Evolutionary conservation across 1,139 yeast species (phyloP), one percentile per base, ranked within the genome.

Genomic region (Suhomyces terraborum): DNA sequence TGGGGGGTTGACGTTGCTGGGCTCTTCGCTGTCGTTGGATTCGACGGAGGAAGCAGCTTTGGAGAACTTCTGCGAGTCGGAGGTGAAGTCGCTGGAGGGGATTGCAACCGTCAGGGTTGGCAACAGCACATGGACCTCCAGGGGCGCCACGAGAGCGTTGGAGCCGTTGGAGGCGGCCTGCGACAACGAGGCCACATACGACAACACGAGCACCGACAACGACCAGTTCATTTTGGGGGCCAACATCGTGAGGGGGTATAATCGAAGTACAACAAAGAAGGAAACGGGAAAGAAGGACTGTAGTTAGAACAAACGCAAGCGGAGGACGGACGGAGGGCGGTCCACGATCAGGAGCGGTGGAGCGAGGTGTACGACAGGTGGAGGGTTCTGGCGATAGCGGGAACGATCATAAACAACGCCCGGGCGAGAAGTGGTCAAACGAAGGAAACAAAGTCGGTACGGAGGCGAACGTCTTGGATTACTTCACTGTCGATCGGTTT

Each of bases 271-370:
- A 32, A 14, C 24, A 13, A 28, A 22, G 40, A 37, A 41, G 26
- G 36, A 32, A 26, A 13, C 23, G 14, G 23, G 24, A 49, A 49
- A 40, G 52, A 49, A 47, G 26, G 52, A 49, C 52, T 48, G 47
- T 43, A 47, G 52, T 49, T 49, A 46, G 51, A 34, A 41, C 32
- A 38, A 43, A 40, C 35, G 28, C 46, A 40, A 40, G 30, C 43
- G 24, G 32, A 24, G 9, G 20, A 20, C 12, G 13, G 28, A 25
- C 28, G 13, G 28, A 7, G 28, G 8, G 28, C n/a, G n/a, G 14
- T 9, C 8, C 28, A 25, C 28, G 28, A 16, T 25, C 16, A 23
- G 6, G 25, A 9, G 12, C 12, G 25, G 12, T n/a, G 25, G 12
- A 23, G 7, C 12, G 25, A 23, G 12, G 12, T 5, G 25, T 6